Percentiles rank a stretch among this genome's conserved stretches.
These are phyloP conservation scores for Exidia glandulosa DNA, from an alignment of 768 basidiomycete species.

Conservation along the genomic window DNA sequence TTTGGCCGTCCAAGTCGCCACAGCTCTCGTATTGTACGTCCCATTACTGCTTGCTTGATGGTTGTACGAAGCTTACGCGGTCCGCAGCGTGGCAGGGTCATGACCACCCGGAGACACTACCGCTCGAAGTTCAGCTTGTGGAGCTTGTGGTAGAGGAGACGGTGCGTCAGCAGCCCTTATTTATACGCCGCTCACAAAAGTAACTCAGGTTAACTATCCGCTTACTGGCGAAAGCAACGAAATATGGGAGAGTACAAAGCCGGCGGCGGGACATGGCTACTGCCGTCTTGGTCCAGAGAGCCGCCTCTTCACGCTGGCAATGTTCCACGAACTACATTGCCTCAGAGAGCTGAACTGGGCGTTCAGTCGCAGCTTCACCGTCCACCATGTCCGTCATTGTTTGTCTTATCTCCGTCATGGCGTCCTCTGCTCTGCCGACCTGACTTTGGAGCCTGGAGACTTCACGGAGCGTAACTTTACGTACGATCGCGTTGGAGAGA, in stretches of 20 bases:
- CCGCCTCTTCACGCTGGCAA: constrained; percentile 23
- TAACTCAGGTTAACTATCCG: neutral
- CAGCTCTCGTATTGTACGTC: too few relatives aligned
- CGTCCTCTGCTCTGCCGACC: constrained; percentile 34
- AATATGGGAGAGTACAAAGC: neutral
- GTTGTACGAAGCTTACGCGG: too few relatives aligned
- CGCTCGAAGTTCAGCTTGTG: too few relatives aligned
- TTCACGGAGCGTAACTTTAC: constrained; percentile 27
- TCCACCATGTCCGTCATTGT: constrained; percentile 28
- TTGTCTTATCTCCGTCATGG: constrained; percentile 38
- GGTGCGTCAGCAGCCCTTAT: too few relatives aligned
- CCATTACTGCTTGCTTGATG: too few relatives aligned
- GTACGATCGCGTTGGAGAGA: constrained; percentile 23
- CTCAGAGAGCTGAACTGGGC: constrained; percentile 18
- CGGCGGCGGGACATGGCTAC: constrained; percentile 16
- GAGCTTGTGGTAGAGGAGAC: too few relatives aligned
- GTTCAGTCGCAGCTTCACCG: constrained; percentile 1
- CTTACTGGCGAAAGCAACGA: neutral
- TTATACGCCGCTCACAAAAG: neutral
- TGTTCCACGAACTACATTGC: constrained; percentile 30
- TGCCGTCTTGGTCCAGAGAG: constrained; percentile 20
- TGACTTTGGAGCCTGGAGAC: constrained; percentile 36
- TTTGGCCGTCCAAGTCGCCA: too few relatives aligned
- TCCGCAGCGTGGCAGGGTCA: too few relatives aligned
- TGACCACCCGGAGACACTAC: too few relatives aligned